phyloP scores from a whole-genome alignment of 768 basidiomycete species.

The Podaxis sp. region DNA sequence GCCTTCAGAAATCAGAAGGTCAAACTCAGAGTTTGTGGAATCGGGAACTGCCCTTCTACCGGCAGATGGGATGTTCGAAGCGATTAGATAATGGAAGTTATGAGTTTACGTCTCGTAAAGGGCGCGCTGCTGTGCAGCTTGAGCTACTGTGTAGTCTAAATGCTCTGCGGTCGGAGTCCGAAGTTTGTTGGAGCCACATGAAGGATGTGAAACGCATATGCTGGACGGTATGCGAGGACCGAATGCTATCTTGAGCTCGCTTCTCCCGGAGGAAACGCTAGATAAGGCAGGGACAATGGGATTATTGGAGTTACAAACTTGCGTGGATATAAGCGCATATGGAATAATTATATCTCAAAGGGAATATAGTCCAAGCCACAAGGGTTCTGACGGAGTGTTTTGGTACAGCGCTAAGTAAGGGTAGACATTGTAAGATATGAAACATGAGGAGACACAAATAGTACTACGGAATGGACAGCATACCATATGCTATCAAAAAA shows the following conservation, averaged over 20 bases:
- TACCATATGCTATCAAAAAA: background rate
- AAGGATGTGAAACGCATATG: too few species aligned
- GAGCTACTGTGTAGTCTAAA: background rate
- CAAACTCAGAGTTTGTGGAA: too few species aligned
- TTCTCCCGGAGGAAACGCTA: background rate
- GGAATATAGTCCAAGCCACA: background rate
- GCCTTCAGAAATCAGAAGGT: too few species aligned
- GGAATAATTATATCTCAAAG: background rate
- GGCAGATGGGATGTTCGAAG: background rate
- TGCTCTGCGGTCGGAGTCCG: background rate
- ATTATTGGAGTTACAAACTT: background rate
- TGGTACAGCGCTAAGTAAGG: background rate
- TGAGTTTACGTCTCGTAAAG: background rate
- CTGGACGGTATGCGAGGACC: background rate
- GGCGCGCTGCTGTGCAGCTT: background rate
- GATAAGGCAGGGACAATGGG: background rate
- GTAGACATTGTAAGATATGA: background rate
- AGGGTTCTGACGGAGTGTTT: background rate
- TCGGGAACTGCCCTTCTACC: too few species aligned
- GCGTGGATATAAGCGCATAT: background rate
- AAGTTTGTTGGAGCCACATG: too few species aligned
- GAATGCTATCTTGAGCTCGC: background rate
- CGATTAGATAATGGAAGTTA: background rate
- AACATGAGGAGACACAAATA: background rate
- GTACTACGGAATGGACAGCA: background rate